Base-by-base conservation (phyloP, 495 filamentous ascomycete genomes). In the Glonium stellatum region DNA sequence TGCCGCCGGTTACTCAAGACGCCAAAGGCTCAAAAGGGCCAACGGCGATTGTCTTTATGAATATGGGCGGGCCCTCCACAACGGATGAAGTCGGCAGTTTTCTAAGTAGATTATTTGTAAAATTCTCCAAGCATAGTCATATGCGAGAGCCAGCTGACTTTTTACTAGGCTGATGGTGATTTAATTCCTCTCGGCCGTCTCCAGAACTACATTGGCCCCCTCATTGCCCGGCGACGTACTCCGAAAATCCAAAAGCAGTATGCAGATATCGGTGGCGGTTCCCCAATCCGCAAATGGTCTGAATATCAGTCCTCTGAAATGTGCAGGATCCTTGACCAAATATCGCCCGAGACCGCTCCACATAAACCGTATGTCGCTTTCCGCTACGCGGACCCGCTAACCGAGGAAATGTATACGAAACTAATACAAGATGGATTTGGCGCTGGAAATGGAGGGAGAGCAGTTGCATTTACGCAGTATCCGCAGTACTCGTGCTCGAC, bases 331-430 rank as follows among this genome's bases (percentile, higher is more conserved):
- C 81, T 99, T 44, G 93, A 99, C 77, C 79, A 84, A 62, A 84
- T 89, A 54, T 93, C 88, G 15, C 93, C 95, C 0, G 85, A 92
- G 65, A 96, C 92, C 8, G 95, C 95, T 5, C 95, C 95, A 9
- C 95, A 99, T 70, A 97, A 93, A 70, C 95, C 95, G 12, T 99
- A 99, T 67, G 91, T 99, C 31, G 92, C 93, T n/a, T 99, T 99
- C 73, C 87, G 95, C 52, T 97, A 97, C 67, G 93, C 93, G 4
- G 82, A 89, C 49, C 95, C 95, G 0, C 75, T 99, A 65, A 99
- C 95, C 0, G 95, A 97, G 73, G 85, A 92, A 52, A 95, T 88
- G 82, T 97, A 97, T 69, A 77, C 79, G 25, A 78, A 82, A 60
- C 71, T 99, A 59, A 72, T 97, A 46, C 84, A 80, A 23, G 95